A percentile compares a stretch with the other conserved stretches of the same genome.
These are phyloP conservation scores for Aspergillus tanneri DNA, from an alignment of 2,329 filamentous ascomycete species.

Conservation along the genomic window DNA sequence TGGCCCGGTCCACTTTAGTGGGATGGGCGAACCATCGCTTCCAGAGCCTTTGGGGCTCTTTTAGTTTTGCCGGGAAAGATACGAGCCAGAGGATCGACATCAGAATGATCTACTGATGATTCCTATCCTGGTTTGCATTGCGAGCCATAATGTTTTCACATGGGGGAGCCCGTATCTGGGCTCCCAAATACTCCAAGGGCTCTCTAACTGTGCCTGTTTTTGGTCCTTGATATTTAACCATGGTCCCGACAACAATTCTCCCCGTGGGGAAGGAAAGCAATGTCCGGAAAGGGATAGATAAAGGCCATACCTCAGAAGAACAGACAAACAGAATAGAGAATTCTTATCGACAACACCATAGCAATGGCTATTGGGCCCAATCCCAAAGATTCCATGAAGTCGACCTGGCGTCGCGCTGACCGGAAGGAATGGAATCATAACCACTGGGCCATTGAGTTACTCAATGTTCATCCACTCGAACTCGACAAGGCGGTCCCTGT, in stretches of 20 bases:
- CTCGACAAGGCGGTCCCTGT: slow-evolving; percentile 23
- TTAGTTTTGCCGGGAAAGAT: background rate
- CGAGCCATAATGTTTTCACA: background rate
- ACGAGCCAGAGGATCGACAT: background rate
- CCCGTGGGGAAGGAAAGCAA: too few relatives aligned
- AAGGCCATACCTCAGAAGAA: background rate
- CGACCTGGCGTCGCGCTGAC: slow-evolving; percentile 29
- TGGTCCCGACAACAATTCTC: too few relatives aligned
- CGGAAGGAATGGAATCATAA: slow-evolving; percentile 25
- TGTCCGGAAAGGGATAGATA: background rate
- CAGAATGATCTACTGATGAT: background rate
- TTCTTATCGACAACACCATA: background rate
- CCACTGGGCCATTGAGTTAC: slow-evolving; percentile 26
- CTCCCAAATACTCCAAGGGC: too few relatives aligned
- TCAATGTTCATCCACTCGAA: slow-evolving; percentile 26
- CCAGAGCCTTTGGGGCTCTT: background rate
- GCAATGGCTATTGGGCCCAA: slow-evolving; percentile 21
- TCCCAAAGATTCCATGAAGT: slow-evolving; percentile 34
- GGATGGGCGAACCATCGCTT: background rate
- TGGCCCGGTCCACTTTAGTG: background rate
- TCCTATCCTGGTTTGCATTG: background rate
- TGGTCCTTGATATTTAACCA: too few relatives aligned
- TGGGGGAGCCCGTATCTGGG: background rate
- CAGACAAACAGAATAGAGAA: background rate
- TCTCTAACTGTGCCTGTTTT: too few relatives aligned